phyloP scores from a whole-genome alignment of 768 basidiomycete species.

The Macrolepiota dolichaula region DNA sequence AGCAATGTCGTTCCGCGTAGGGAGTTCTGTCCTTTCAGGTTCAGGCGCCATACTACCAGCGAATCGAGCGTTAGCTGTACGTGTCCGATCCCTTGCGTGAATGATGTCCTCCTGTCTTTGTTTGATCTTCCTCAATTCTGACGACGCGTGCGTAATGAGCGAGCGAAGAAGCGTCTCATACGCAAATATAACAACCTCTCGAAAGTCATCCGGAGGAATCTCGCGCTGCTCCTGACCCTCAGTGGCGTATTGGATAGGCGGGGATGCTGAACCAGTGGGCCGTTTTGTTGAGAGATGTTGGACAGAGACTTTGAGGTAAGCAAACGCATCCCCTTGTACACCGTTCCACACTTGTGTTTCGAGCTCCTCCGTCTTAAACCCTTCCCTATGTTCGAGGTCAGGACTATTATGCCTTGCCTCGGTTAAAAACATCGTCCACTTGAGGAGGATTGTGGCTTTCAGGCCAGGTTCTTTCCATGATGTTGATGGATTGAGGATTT shows the following conservation, averaged over 20 bases:
- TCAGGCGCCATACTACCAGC: slow-evolving; percentile 39
- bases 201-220: slow-evolving; percentile 49
- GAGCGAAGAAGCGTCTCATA: slow-evolving; percentile 74
- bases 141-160: slow-evolving; percentile 72
- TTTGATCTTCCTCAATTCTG: slow-evolving; percentile 82
- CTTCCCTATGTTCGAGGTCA: slow-evolving; percentile 57
- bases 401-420: slow-evolving; percentile 69
- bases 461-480: slow-evolving; percentile 71
- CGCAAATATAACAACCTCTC: slow-evolving; percentile 48
- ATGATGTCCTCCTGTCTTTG: slow-evolving; percentile 88
- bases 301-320: slow-evolving; percentile 61
- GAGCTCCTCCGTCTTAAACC: slow-evolving; percentile 73
- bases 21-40: slow-evolving; percentile 30
- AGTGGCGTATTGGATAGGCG: not conserved
- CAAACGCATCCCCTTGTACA: slow-evolving; percentile 80
- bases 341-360: slow-evolving; percentile 82
- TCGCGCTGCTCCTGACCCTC: slow-evolving; percentile 47
- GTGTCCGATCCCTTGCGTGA: slow-evolving; percentile 59
- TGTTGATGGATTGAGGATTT: slow-evolving; percentile 45
- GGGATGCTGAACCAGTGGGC: slow-evolving; percentile 24
- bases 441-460: slow-evolving; percentile 71
- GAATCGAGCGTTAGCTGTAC: slow-evolving; percentile 45
- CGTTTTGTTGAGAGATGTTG: slow-evolving; percentile 50
- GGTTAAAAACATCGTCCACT: slow-evolving; percentile 86
- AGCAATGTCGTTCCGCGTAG: slow-evolving; percentile 80